phyloP scores from a whole-genome alignment of 805 yeast genomes.

The Candida multigemmis region DNA sequence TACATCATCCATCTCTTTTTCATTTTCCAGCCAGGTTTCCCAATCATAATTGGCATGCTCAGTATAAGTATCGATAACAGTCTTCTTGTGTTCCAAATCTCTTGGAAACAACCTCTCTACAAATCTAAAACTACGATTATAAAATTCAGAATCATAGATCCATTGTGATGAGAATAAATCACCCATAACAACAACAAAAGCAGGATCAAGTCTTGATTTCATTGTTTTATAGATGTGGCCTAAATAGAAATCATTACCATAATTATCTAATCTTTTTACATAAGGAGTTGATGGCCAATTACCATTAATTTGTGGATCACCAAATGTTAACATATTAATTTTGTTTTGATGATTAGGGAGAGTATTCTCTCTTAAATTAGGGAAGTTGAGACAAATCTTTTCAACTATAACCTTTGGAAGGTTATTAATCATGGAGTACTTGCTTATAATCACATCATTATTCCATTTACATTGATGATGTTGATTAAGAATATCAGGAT shows the following conservation, averaged over 20 bases:
- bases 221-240: constrained; percentile 74
- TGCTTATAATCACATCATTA: constrained; percentile 1
- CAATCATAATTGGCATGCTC: constrained; percentile 51
- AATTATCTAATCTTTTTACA: constrained; percentile 70
- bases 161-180: constrained; percentile 92
- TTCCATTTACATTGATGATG: constrained; percentile 56
- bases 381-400: constrained; percentile 11
- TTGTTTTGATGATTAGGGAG: constrained; percentile 3
- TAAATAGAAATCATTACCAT: constrained; percentile 81
- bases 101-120: constrained; percentile 61
- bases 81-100: constrained; percentile 40
- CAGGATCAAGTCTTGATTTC: constrained; percentile 57
- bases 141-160: constrained; percentile 84
- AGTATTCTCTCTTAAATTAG: constrained; percentile 5
- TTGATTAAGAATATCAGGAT: constrained; percentile 49
- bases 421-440: constrained; percentile 2
- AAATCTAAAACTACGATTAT: constrained; percentile 66
- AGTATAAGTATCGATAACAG: constrained; percentile 37
- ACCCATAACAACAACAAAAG: constrained; percentile 84
- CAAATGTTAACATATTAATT: constrained; percentile 71
- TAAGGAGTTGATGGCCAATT: constrained; percentile 64
- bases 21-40: constrained; percentile 36
- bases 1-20: constrained; percentile 23
- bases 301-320: constrained; percentile 97
- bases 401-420: constrained; percentile 7